Evolutionary conservation across 1,284 basidiomycete genomes (phyloP).

Genomic region (Amylostereum areolatum): DNA sequence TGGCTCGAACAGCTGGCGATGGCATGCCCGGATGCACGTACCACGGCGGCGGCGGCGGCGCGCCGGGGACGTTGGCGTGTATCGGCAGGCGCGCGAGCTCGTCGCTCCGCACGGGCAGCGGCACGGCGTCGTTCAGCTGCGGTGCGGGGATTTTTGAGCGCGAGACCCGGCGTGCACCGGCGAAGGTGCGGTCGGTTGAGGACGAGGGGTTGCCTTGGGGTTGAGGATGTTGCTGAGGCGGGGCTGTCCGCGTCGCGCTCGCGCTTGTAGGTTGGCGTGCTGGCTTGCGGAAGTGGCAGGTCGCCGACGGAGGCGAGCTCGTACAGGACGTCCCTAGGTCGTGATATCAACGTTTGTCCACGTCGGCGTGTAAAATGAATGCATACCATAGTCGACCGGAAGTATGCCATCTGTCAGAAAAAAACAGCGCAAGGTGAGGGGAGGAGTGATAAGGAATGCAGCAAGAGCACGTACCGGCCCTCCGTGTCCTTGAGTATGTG

Average conservation of each 20-base stretch:
- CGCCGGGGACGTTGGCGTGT: slow-evolving; percentile 23
- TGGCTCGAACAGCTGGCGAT: slow-evolving; percentile 1
- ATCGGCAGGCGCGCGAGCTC: slow-evolving; percentile 52
- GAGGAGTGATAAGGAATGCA: neutral
- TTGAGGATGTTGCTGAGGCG: slow-evolving; percentile 11
- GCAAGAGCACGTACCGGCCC: slow-evolving; percentile 29
- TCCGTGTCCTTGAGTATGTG: slow-evolving; percentile 50
- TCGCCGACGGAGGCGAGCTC: slow-evolving; percentile 65
- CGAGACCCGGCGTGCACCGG: neutral
- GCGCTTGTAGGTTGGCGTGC: slow-evolving; percentile 45
- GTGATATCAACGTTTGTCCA: neutral
- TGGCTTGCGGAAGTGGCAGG: slow-evolving; percentile 51
- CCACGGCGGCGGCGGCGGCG: slow-evolving; percentile 1
- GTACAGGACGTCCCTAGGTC: slow-evolving; percentile 56
- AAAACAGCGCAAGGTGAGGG: neutral
- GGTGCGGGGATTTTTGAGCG: neutral
- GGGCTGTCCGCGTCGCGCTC: slow-evolving; percentile 50
- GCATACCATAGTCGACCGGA: slow-evolving; percentile 38
- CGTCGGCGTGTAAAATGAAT: neutral
- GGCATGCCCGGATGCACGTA: slow-evolving; percentile 2
- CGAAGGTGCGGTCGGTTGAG: neutral
- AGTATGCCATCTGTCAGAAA: slow-evolving; percentile 34
- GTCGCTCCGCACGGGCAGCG: slow-evolving; percentile 51
- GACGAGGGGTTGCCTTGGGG: slow-evolving; percentile 4
- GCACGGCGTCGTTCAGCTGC: slow-evolving; percentile 2